phyloP scores from a whole-genome alignment of 305 asterid genomes.

The Fraxinus velutina region DNA sequence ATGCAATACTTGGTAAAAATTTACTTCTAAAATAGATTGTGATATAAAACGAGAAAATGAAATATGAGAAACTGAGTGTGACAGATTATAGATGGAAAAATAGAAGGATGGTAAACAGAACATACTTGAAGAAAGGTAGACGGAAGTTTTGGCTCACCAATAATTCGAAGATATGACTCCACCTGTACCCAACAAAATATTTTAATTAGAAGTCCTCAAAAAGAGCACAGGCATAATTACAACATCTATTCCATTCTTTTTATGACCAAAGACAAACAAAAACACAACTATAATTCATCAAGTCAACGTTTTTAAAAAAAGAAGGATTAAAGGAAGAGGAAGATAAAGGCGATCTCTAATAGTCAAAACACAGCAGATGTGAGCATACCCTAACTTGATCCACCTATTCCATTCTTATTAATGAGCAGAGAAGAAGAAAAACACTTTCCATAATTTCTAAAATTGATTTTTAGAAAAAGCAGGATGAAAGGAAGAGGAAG shows the following conservation, averaged over 20 bases:
- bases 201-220: slow-evolving; percentile 23
- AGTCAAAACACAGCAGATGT: background rate
- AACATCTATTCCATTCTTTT: background rate
- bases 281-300: background rate
- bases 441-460: slow-evolving; percentile 8
- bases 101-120: slow-evolving; percentile 11
- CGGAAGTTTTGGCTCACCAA: slow-evolving; percentile 97
- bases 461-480: background rate
- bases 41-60: background rate
- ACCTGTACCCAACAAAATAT: slow-evolving; percentile 55
- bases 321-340: background rate
- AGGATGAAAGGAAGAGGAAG: background rate
- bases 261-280: background rate
- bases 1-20: slow-evolving; percentile 2
- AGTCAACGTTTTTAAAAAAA: background rate
- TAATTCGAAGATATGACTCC: slow-evolving; percentile 78
- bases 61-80: background rate
- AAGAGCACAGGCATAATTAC: slow-evolving; percentile 25
- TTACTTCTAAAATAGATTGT: background rate
- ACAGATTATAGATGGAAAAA: background rate
- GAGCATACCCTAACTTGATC: background rate
- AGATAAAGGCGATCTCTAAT: background rate
- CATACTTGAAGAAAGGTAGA: slow-evolving; percentile 92
- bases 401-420: background rate
- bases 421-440: background rate